Evolutionary conservation across 164 flowering plant genomes (phyloP).

Genomic region (Tetrastigma voinierianum): DNA sequence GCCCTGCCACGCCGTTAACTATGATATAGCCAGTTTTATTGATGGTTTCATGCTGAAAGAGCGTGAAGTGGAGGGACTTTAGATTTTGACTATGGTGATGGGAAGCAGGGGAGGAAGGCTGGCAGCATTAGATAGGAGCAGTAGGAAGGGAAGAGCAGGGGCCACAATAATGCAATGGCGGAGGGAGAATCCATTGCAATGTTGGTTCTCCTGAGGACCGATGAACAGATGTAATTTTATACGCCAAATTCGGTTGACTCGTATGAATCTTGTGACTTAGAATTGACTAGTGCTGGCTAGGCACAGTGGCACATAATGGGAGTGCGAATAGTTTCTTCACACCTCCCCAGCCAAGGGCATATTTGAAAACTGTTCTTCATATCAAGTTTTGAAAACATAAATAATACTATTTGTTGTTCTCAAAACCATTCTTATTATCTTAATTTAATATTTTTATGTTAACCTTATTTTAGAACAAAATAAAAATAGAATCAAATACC

Average conservation of each 20-base stretch:
- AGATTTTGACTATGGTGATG: conserved; percentile 27
- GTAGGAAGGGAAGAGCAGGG: conserved; percentile 1
- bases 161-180: not conserved
- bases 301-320: no score
- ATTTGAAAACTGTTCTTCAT: no score
- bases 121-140: not conserved
- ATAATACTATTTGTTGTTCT: no score
- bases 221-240: not conserved
- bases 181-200: conserved; percentile 11
- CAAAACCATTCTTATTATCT: no score
- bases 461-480: no score
- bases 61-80: conserved; percentile 40
- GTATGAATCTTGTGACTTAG: no score
- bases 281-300: no score
- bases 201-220: not conserved
- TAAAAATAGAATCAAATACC: no score
- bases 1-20: conserved; percentile 38
- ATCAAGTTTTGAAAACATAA: no score
- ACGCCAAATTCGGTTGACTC: not conserved
- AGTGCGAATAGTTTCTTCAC: no score
- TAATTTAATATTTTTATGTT: no score
- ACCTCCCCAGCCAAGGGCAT: no score
- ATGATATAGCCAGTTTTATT: conserved; percentile 37
- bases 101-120: conserved; percentile 19
- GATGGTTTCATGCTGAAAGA: conserved; percentile 45